Percentiles rank a stretch among this genome's conserved stretches.
These are phyloP conservation scores for Zychaea mexicana DNA, from an alignment of 371 early-diverging fungal species.

Conservation along the genomic window DNA sequence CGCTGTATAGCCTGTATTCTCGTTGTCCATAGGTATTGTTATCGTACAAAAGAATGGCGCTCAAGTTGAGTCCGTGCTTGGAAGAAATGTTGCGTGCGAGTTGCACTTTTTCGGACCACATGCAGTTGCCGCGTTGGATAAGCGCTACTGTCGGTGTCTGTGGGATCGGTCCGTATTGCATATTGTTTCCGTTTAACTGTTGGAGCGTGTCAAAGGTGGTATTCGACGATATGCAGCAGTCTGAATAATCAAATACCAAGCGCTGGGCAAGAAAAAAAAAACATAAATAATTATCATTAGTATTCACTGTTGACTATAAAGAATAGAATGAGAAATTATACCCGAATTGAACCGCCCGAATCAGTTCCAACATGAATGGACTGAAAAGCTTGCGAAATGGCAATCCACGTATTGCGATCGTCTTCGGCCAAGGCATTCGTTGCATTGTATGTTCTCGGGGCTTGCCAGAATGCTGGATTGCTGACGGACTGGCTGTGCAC, in stretches of 20 bases:
- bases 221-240: conserved; percentile 9
- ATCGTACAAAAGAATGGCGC: conserved; percentile 36
- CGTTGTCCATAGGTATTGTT: conserved; percentile 11
- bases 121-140: conserved; percentile 27
- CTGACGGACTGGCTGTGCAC: neutral
- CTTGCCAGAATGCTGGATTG: conserved; percentile 19
- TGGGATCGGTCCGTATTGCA: neutral
- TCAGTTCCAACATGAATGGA: conserved; percentile 31
- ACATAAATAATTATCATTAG: too few relatives aligned
- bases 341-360: neutral
- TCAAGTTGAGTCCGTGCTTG: conserved; percentile 20
- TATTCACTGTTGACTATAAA: too few relatives aligned
- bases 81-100: conserved; percentile 21
- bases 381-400: conserved; percentile 32
- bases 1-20: neutral
- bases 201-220: conserved; percentile 12
- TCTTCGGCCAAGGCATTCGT: conserved; percentile 20
- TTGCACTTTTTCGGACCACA: conserved; percentile 40
- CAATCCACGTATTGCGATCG: neutral
- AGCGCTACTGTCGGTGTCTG: conserved; percentile 27
- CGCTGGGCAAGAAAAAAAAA: conserved; percentile 6
- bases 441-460: conserved; percentile 16
- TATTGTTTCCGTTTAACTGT: conserved; percentile 1
- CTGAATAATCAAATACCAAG: conserved; percentile 10
- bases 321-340: neutral